Evolutionary conservation across 192 early-diverging fungal genomes (phyloP), one percentile per base, ranked within the genome.

Genomic region (Entomortierella beljakovae): DNA sequence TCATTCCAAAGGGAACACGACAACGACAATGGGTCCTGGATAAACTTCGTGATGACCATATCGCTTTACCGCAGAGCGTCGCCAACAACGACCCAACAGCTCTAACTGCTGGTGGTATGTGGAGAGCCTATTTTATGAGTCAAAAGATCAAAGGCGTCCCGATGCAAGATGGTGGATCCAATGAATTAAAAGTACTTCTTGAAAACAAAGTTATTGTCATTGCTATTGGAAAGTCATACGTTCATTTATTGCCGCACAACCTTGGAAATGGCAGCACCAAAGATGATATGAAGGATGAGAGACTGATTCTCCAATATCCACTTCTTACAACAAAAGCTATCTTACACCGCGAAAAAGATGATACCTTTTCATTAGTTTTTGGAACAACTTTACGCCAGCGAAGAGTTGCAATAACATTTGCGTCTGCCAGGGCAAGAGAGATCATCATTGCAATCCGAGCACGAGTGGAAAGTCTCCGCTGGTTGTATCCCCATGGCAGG

Each of bases 271-370:
- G 75, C 18, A 79, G 67, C 28, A 43, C 67, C 28, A 79, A 79
- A 57, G 75, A 79, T 33, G 75, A 79, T 40, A 60, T 79, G 61
- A 79, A 79, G 57, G 75, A 79, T 29, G 75, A 79, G 28, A 66
- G 75, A 0, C 22, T 28, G n/a, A 79, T 79, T 42, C 51, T 79
- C 16, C 75, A 79, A 34, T 79, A 79, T 22, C 75, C 75, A 10
- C 49, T 79, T 32, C 67, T 79, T 33, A 69, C 75, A 32, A 63
- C 37, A 29, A 68, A 67, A 37, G 61, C 55, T 2, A 79, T 79
- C 50, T 29, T 48, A 18, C 70, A 70, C 40, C 38, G 25, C 6
- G 75, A 79, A 25, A 37, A 50, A 25, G 75, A 79, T 33, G 75
- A 79, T 51, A 61, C 62, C 5, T 79, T 79, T 42, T 59, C 75